These are phyloP conservation scores for Candida sanyaensis DNA, from an alignment of 1,139 yeast genomes.

Conservation along the genomic window DNA sequence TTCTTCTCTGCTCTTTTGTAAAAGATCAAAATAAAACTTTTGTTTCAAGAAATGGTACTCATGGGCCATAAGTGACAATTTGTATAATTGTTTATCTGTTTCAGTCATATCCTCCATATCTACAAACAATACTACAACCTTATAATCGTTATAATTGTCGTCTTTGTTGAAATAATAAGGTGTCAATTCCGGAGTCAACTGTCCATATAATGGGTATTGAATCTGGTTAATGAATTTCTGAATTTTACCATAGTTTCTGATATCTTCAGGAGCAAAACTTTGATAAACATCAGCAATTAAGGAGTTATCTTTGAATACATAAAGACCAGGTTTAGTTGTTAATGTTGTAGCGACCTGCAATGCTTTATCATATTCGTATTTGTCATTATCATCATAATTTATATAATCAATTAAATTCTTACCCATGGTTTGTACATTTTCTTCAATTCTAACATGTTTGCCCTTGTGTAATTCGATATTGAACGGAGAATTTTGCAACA, in stretches of 20 bases:
- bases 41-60: conserved; percentile 51
- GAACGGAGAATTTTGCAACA: conserved; percentile 55
- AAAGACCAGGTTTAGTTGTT: conserved; percentile 60
- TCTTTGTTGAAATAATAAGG: conserved; percentile 35
- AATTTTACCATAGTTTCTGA: conserved; percentile 51
- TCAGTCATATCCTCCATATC: conserved; percentile 42
- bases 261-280: conserved; percentile 63
- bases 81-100: conserved; percentile 40
- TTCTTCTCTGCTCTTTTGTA: conserved; percentile 37
- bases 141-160: conserved; percentile 27
- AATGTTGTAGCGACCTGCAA: conserved; percentile 52
- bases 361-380: conserved; percentile 40
- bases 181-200: conserved; percentile 44
- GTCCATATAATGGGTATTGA: conserved; percentile 52
- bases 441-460: conserved; percentile 44
- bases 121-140: conserved; percentile 55
- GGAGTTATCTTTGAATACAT: conserved; percentile 59
- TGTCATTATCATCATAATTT: conserved; percentile 35
- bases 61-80: conserved; percentile 53
- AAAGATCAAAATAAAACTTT: conserved; percentile 41
- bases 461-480: conserved; percentile 56
- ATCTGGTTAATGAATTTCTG: conserved; percentile 48
- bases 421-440: conserved; percentile 44
- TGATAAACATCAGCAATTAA: conserved; percentile 55
- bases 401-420: conserved; percentile 40